Base-by-base conservation (phyloP, 352 stramenopile genomes). In the Phytophthora vignae region DNA sequence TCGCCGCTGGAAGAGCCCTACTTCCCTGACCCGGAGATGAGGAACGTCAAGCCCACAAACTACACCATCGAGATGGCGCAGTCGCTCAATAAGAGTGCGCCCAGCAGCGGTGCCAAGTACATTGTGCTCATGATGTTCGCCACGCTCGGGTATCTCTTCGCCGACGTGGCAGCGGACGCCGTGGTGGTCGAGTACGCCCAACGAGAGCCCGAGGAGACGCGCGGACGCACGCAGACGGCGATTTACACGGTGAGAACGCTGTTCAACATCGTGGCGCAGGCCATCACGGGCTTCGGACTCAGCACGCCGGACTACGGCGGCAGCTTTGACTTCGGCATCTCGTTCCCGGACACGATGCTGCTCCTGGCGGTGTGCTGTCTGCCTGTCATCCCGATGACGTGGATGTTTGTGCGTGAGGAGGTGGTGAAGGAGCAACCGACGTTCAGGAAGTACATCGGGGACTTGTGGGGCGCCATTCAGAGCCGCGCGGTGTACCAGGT, bases 101-200 rank as follows among this genome's bases (percentile, higher is more conserved):
- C 77, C 1, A 73, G 44, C 19, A 78, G 64, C 60, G 81, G 77
- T 29, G 78, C 64, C 65, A 84, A 81, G 57, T 85, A 85, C 19
- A 77, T 83, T 65, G 69, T 88, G 22, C 73, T 85, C 55, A 84
- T 86, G 76, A 85, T 84, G 70, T 61, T 85, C 19, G 76, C 81
- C 4, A 82, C 78, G 2, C 64, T 90, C 1, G 78, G 79, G n/a
- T 90, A 87, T 59, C 61, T 88, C 15, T 73, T 89, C 40, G 74
- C 77, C n/a, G 81, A 90, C 36, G 80, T 87, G 19, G 79, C 83
- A 27, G 77, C 80, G 2, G 83, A 90, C 58, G 80, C 71, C 9
- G 68, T 90, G 3, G 79, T 90, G 31, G 79, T 90, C 14, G 81
- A 88, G 53, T 81, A 84, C 22, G 81, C 83, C 36, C 83, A 90